Percentiles rank a stretch among this genome's conserved stretches.
phyloP scores from a whole-genome alignment of 2,329 filamentous ascomycete species.

The Epichloe sylvatica region DNA sequence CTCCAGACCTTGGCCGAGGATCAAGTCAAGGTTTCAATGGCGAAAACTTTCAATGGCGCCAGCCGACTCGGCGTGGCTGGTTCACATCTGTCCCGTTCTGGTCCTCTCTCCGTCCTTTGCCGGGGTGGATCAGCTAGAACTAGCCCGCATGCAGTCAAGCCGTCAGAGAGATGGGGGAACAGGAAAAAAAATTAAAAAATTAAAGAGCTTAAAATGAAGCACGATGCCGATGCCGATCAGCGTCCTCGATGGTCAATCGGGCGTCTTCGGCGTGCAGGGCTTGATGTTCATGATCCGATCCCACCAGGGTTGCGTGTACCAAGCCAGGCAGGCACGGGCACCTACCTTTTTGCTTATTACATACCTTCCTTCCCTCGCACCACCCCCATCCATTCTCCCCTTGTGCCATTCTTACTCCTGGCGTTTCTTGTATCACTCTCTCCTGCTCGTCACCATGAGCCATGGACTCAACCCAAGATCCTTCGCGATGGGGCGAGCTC shows the following conservation, averaged over 20 bases:
- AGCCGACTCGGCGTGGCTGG: too few species aligned
- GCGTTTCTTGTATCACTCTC: not conserved
- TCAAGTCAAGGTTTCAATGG: too few species aligned
- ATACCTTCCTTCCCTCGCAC: not conserved
- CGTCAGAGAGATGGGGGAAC: too few species aligned
- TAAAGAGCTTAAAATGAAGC: too few species aligned
- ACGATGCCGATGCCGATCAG: not conserved
- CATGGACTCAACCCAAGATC: constrained; percentile 14
- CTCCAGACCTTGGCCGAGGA: too few species aligned
- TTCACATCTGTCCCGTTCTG: too few species aligned
- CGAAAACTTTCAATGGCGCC: too few species aligned
- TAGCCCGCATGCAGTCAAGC: not conserved
- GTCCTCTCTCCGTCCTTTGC: too few species aligned
- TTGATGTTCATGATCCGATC: not conserved
- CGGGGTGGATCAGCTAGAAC: not conserved
- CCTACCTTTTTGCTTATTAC: not conserved
- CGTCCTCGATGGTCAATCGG: too few species aligned
- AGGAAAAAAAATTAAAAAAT: too few species aligned
- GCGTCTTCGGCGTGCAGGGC: too few species aligned
- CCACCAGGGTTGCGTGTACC: not conserved
- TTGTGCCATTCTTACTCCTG: not conserved
- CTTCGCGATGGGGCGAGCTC: constrained; percentile 31
- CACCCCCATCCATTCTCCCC: too few species aligned
- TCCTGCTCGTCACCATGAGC: constrained; percentile 10
- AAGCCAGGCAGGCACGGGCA: not conserved